Evolutionary conservation across 371 early-diverging fungal species (phyloP).

Genomic region (Saksenaea oblongispora): DNA sequence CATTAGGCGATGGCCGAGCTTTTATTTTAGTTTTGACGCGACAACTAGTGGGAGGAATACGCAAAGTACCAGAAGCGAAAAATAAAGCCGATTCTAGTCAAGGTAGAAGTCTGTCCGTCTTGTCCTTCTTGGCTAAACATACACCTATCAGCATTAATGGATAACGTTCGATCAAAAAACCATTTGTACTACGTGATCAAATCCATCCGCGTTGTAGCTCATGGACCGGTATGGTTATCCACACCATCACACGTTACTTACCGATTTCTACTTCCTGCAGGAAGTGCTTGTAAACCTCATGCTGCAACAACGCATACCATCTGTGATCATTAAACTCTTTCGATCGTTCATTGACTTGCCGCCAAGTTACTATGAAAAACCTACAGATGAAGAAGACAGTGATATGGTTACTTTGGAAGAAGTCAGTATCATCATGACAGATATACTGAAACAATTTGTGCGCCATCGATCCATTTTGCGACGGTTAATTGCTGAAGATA

Average conservation of each 20-base stretch:
- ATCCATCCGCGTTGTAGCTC: constrained; percentile 35
- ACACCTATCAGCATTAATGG: constrained; percentile 37
- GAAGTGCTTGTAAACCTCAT: constrained; percentile 32
- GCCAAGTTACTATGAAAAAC: constrained; percentile 15
- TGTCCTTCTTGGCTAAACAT: background rate
- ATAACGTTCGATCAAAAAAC: constrained; percentile 39
- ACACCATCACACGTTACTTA: background rate
- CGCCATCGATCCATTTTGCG: constrained; percentile 33
- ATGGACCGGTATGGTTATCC: constrained; percentile 41
- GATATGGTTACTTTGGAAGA: constrained; percentile 30
- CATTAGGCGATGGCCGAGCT: constrained; percentile 35
- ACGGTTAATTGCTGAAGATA: constrained; percentile 44
- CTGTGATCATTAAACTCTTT: constrained; percentile 46
- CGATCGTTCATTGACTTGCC: constrained; percentile 50
- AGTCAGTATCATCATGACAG: constrained; percentile 27
- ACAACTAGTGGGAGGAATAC: constrained; percentile 41
- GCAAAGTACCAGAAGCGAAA: constrained; percentile 40
- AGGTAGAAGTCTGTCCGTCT: constrained; percentile 24
- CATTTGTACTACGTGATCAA: constrained; percentile 43
- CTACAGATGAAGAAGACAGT: background rate
- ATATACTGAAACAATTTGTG: constrained; percentile 42
- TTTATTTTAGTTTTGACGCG: constrained; percentile 43
- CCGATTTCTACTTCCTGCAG: constrained; percentile 12
- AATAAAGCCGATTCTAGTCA: constrained; percentile 42
- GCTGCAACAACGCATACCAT: constrained; percentile 51